A percentile compares a stretch with the other conserved stretches of the same genome.
Evolutionary conservation across 345 rosid genomes (phyloP).

Genomic region (Syzygium aromaticum): DNA sequence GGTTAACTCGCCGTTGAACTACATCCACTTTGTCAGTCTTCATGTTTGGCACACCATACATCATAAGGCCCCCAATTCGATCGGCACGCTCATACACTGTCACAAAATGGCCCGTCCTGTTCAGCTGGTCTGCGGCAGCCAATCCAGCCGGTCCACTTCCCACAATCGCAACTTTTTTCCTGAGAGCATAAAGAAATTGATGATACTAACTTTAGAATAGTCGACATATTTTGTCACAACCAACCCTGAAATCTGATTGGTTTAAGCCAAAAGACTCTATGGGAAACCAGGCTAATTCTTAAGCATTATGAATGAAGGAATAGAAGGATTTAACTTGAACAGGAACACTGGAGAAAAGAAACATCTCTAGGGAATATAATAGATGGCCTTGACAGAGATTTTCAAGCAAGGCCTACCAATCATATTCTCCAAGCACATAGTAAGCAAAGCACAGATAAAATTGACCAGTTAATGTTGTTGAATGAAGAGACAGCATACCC

Average conservation of each 20-base stretch:
- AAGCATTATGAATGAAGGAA: neutral
- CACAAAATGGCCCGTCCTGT: constrained; percentile 88
- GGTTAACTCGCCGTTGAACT: constrained; percentile 88
- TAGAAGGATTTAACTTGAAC: neutral
- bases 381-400: neutral
- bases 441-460: neutral
- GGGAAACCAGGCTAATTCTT: neutral
- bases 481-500: constrained; percentile 42
- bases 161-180: constrained; percentile 75
- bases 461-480: neutral
- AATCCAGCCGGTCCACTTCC: constrained; percentile 99
- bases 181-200: constrained; percentile 8
- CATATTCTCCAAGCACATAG: neutral
- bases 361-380: neutral
- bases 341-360: neutral
- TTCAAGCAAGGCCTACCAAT: neutral
- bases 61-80: constrained; percentile 98
- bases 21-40: constrained; percentile 87
- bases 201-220: neutral
- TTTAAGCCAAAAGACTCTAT: neutral
- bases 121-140: constrained; percentile 98
- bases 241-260: neutral
- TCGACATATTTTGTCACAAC: neutral
- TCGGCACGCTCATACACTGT: constrained; percentile 97
- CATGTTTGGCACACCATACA: constrained; percentile 99